Conservation (phyloP, 768 basidiomycete species). For the Trametes cinnabarina region DNA sequence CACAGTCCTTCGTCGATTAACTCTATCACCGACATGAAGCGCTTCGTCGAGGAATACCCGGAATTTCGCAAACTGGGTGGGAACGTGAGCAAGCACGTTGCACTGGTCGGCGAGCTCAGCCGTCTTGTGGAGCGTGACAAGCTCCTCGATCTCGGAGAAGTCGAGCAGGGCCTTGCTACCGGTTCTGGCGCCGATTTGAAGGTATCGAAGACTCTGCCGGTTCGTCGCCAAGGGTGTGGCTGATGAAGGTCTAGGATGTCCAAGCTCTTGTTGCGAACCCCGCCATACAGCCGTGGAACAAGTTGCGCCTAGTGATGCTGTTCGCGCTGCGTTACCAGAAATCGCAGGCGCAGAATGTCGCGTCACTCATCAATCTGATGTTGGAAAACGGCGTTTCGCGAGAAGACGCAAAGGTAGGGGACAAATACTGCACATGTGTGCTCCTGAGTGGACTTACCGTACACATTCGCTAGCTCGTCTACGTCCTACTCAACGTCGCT, state of each 20-base stretch:
- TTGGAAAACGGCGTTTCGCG: constrained; percentile 71
- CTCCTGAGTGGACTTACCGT: constrained; percentile 3
- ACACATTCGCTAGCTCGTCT: constrained; percentile 66
- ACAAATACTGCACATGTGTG: neutral
- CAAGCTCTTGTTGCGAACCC: constrained; percentile 73
- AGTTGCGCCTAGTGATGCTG: constrained; percentile 86
- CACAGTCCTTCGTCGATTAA: constrained; percentile 81
- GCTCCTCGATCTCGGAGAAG: constrained; percentile 86
- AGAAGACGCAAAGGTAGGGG: constrained; percentile 72
- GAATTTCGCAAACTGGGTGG: constrained; percentile 96
- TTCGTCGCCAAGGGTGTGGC: neutral
- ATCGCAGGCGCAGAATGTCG: constrained; percentile 76
- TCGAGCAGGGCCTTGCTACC: constrained; percentile 94
- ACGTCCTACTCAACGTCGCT: constrained; percentile 87
- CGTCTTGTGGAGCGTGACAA: constrained; percentile 84
- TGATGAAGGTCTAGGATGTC: constrained; percentile 55
- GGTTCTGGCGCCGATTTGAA: constrained; percentile 87
- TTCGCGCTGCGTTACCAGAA: constrained; percentile 96
- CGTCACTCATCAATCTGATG: constrained; percentile 70
- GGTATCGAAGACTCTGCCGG: constrained; percentile 42
- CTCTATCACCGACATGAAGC: constrained; percentile 96
- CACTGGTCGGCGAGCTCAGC: constrained; percentile 93
- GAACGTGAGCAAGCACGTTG: constrained; percentile 98
- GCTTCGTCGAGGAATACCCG: constrained; percentile 96
- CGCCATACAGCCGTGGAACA: constrained; percentile 71